phyloP scores from a whole-genome alignment of 495 filamentous ascomycete species.

The Neurospora pannonica region DNA sequence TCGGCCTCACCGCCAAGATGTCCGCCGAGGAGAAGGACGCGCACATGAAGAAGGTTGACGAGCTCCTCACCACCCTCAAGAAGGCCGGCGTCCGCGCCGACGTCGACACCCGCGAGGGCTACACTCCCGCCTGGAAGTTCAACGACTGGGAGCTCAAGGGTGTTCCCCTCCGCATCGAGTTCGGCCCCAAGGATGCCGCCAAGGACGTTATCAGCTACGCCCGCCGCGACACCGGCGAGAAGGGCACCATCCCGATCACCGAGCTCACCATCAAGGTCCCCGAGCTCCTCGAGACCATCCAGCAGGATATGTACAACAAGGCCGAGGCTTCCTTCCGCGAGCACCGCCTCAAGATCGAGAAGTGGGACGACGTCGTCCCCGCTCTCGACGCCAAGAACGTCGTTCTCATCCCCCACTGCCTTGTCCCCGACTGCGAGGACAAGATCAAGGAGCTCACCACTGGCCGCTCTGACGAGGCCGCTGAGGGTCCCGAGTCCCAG shows the following conservation, averaged over 20 bases:
- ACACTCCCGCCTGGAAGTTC: slow-evolving; percentile 95
- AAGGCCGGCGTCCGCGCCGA: slow-evolving; percentile 60
- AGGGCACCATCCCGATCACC: slow-evolving; percentile 59
- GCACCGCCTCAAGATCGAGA: slow-evolving; percentile 70
- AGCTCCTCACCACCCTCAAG: slow-evolving; percentile 52
- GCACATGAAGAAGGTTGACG: slow-evolving; percentile 61
- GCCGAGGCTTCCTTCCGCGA: slow-evolving; percentile 65
- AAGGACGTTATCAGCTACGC: slow-evolving; percentile 75
- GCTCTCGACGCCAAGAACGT: slow-evolving; percentile 83
- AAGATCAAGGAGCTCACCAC: slow-evolving; percentile 84
- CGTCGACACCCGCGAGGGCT: slow-evolving; percentile 70
- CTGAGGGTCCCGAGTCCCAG: slow-evolving; percentile 60
- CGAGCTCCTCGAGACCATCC: slow-evolving; percentile 79
- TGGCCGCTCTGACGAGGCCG: slow-evolving; percentile 55
- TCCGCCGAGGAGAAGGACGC: slow-evolving; percentile 63
- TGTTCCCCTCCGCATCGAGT: slow-evolving; percentile 86
- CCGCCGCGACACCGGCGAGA: slow-evolving; percentile 82
- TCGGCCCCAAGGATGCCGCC: slow-evolving; percentile 84
- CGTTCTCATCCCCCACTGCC: slow-evolving; percentile 76
- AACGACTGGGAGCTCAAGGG: slow-evolving; percentile 96
- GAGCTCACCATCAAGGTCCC: slow-evolving; percentile 63
- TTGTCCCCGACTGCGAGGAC: slow-evolving; percentile 77
- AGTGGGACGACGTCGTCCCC: slow-evolving; percentile 85
- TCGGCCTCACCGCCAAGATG: slow-evolving; percentile 81
- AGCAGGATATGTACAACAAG: slow-evolving; percentile 72